Percentiles rank a stretch among this genome's conserved stretches.
Evolutionary conservation across 768 basidiomycete species (phyloP).

Genomic region (Lentinus tigrinus): DNA sequence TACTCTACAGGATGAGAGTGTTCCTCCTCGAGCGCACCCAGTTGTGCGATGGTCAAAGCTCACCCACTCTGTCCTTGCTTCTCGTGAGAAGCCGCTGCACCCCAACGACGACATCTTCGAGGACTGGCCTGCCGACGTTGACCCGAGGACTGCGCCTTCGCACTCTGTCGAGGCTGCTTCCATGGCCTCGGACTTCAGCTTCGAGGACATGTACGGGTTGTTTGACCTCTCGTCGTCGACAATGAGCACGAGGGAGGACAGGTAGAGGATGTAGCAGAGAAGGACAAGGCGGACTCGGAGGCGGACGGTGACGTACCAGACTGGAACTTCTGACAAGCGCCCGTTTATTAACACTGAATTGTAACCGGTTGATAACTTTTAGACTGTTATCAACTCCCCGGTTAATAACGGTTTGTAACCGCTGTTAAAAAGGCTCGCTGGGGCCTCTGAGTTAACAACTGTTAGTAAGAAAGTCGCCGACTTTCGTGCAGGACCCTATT

Average conservation of each 20-base stretch:
- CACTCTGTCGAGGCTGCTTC: neutral
- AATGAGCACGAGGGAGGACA: too few relatives aligned
- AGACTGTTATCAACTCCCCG: neutral
- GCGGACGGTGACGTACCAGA: neutral
- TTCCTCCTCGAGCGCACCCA: neutral
- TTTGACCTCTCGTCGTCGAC: neutral
- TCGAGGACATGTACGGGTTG: neutral
- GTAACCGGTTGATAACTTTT: neutral
- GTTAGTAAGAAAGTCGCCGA: neutral
- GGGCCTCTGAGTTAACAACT: neutral
- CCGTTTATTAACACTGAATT: neutral
- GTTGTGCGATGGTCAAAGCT: conserved; percentile 3
- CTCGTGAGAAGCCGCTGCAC: neutral
- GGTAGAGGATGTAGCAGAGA: neutral
- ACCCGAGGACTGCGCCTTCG: too few relatives aligned
- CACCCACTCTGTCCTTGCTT: neutral
- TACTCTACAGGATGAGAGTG: neutral
- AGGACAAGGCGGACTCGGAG: neutral
- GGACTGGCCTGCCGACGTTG: neutral
- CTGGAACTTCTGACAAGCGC: neutral
- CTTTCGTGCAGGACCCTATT: too few relatives aligned
- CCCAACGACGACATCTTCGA: neutral
- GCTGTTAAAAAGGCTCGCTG: neutral
- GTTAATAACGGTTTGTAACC: neutral
- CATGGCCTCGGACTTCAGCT: neutral